Base-by-base conservation (phyloP, 192 early-diverging fungal species). In the Chytriomyces confervae region DNA sequence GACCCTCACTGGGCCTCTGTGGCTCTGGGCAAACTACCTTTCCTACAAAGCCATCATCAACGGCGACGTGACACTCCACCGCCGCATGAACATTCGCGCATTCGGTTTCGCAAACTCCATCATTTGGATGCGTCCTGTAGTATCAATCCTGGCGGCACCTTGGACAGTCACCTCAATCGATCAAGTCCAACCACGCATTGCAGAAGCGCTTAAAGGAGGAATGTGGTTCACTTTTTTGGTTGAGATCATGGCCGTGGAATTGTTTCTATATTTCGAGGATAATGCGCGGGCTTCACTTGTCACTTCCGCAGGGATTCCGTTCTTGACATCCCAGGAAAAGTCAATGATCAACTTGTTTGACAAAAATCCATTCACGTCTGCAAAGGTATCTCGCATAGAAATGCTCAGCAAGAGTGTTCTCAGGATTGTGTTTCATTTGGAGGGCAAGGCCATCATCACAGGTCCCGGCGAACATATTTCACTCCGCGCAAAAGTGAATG, bases 91-190 rank as follows among this genome's bases (percentile, higher is more conserved):
- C 43, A 29, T 67, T 47, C 66, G 66, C 13, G 66, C 66, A 2
- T 67, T 67, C 18, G 66, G 43, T 1, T 67, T 67, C 45, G 66
- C 66, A 36, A 67, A 67, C 43, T 11, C 66, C 11, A 46, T 67
- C 44, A 36, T 67, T 3, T 67, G 66, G 66, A 67, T 67, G 66
- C 23, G 66, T 2, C 66, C 66, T 9, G 7, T 67, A 11, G 23
- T 67, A 0, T 9, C 23, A 8, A 7, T 46, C 7, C 10, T 67
- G 2, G 45, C 11, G 18, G 11, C 20, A 10, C n/a, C 62, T 18
- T 64, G 62, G 13, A 18, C 7, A 11, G 13, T 43, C 2, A 8
- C n/a, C 8, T 16, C 13, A 11, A 43, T 5, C 7, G 66, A 67
- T 29, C 29, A 36, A 36, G 23, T 46, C 23, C 45, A 10, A 18